Percentiles rank a stretch among this genome's conserved stretches.
phyloP scores from a whole-genome alignment of 768 basidiomycete genomes.

The Mycena epipterygia region DNA sequence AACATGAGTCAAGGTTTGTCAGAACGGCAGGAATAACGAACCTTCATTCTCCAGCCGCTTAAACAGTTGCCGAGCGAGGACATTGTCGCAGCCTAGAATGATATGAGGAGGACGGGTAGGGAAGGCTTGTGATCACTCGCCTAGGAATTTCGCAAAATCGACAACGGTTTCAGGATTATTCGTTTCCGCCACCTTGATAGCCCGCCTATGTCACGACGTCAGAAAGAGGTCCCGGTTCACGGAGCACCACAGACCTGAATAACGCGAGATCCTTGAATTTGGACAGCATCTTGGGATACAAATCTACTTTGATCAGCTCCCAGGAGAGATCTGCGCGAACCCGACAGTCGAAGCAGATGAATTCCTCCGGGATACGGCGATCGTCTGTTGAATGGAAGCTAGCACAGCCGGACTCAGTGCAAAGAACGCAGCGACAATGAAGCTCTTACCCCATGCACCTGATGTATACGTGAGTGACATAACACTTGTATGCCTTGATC shows the following conservation, averaged over 20 bases:
- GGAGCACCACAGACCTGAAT: conserved; percentile 65
- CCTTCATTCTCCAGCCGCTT: conserved; percentile 81
- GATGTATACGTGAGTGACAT: neutral
- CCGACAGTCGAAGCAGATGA: conserved; percentile 84
- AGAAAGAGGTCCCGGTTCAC: neutral
- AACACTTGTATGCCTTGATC: neutral
- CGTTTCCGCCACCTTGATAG: conserved; percentile 77
- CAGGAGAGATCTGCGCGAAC: conserved; percentile 75
- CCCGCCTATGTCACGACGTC: conserved; percentile 59
- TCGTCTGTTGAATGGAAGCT: conserved; percentile 78
- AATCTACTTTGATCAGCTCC: conserved; percentile 73
- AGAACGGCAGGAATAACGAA: conserved; percentile 39
- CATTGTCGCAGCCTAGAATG: conserved; percentile 63
- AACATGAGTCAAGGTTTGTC: neutral
- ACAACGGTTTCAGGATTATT: conserved; percentile 56
- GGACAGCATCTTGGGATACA: conserved; percentile 70
- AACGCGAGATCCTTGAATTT: conserved; percentile 79
- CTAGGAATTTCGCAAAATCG: conserved; percentile 72
- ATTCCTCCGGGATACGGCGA: conserved; percentile 68
- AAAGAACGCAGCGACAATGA: neutral
- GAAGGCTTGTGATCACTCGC: conserved; percentile 50
- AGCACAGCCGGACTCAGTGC: neutral
- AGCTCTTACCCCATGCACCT: conserved; percentile 56
- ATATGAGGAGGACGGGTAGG: conserved; percentile 18
- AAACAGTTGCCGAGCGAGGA: conserved; percentile 72